phyloP scores from a whole-genome alignment of 371 early-diverging fungal genomes.

The Batkoa obscura region DNA sequence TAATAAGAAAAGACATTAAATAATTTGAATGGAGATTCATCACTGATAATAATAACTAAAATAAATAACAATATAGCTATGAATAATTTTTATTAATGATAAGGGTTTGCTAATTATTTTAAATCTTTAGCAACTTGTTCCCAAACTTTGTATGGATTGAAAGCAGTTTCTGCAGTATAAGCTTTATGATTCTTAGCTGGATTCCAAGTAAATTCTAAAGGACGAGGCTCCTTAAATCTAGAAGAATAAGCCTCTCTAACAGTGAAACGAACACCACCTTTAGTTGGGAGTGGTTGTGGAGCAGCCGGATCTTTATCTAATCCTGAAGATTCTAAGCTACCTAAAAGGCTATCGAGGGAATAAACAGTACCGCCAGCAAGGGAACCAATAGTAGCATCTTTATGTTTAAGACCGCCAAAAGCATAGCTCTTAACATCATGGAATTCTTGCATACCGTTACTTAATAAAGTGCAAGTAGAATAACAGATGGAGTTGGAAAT shows the following conservation, averaged over 20 bases:
- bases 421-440: neutral
- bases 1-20: too few relatives aligned
- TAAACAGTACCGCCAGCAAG: neutral
- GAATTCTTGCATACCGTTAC: neutral
- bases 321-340: neutral
- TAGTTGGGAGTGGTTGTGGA: neutral
- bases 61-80: too few relatives aligned
- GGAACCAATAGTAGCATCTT: neutral
- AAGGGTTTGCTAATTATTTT: neutral
- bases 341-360: neutral
- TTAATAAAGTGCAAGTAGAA: neutral
- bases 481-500: constrained; percentile 2
- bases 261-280: neutral
- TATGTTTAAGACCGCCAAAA: neutral
- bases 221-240: neutral
- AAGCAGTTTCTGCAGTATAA: neutral
- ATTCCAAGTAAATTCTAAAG: neutral
- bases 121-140: neutral
- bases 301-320: neutral
- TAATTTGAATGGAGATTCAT: too few relatives aligned
- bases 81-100: neutral
- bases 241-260: neutral
- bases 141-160: neutral
- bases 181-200: neutral
- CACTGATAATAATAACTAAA: too few relatives aligned